Percentiles rank a stretch among this genome's conserved stretches.
Evolutionary conservation across 176 grass and related monocot genomes (phyloP).

Genomic region (Puya raimondii): DNA sequence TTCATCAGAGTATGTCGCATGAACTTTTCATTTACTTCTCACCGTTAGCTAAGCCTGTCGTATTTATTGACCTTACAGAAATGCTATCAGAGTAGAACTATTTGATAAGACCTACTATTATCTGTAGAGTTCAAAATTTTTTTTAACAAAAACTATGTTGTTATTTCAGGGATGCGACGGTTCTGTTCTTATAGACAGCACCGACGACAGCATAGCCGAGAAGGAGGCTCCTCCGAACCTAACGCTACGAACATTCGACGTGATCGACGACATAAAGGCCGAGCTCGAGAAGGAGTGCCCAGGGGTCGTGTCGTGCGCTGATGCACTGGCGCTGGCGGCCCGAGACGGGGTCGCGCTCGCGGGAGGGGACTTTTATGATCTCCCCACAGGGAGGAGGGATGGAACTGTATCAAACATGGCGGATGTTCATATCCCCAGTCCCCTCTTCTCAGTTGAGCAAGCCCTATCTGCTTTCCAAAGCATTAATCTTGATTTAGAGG

Average conservation of each 20-base stretch:
- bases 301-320: slow-evolving; percentile 40
- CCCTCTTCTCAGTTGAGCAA: slow-evolving; percentile 14
- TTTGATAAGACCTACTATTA: no score
- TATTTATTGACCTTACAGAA: not conserved
- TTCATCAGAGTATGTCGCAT: slow-evolving; percentile 2
- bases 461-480: slow-evolving; percentile 13
- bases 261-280: slow-evolving; percentile 35
- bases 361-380: slow-evolving; percentile 1
- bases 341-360: slow-evolving; percentile 27
- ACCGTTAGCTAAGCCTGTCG: not conserved
- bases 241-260: slow-evolving; percentile 29
- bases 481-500: slow-evolving; percentile 7
- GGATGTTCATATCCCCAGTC: slow-evolving; percentile 30
- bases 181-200: slow-evolving; percentile 36
- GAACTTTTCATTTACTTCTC: not conserved
- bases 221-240: slow-evolving; percentile 35
- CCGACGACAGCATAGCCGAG: slow-evolving; percentile 19
- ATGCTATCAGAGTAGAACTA: no score
- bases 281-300: slow-evolving; percentile 29
- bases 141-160: not conserved
- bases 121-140: not conserved
- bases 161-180: slow-evolving; percentile 18
- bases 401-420: slow-evolving; percentile 21
- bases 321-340: slow-evolving; percentile 19
- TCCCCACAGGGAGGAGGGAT: slow-evolving; percentile 36